Base-by-base conservation (phyloP, 441 rosid genomes). In the Geranium incanum region DNA sequence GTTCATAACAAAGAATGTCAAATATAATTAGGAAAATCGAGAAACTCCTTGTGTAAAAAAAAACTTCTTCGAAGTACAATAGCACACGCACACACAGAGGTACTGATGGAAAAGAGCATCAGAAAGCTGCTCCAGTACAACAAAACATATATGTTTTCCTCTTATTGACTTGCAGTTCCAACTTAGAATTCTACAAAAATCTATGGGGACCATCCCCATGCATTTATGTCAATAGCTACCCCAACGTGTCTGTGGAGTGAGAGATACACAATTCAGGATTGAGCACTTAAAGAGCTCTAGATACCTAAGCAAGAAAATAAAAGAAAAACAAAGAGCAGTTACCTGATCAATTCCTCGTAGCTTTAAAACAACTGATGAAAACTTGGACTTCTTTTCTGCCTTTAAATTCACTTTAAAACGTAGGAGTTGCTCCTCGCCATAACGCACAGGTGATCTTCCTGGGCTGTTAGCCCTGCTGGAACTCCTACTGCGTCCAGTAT, bases 321-420 rank as follows among this genome's bases (percentile, higher is more conserved):
- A 6, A 18, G 7, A 60, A 64, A 28, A 68, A 66, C 3, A 41
- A 68, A 66, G 33, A 74, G 68, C 65, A 71, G 71, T 13, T 73
- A 95, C 98, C 96, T 91, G 97, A 76, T 95, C 98, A 74, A 87
- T 81, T 81, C 99, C 98, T 78, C 99, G 95, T 79, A 95, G 91
- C 82, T 94, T 90, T 80, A 94, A 84, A 78, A 93, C 99, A 71
- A 95, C 98, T 6, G 97, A 91, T 36, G 97, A 91, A 79, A 93
- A 83, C 83, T 91, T 95, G 18, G 96, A 91, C 81, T 90, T 95
- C 85, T 82, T 95, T 76, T 93, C 98, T 66, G 91, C 93, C 82
- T 88, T 95, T 81, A 95, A 84, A 79, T 93, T 91, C 71, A 95
- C 91, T 85, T 84, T 93, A 73, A 95, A 93, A 33, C 97, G 89